These are phyloP conservation scores for Ulota crispa DNA, from an alignment of 225 moss, liverwort and hornwort genomes.

Conservation along the genomic window DNA sequence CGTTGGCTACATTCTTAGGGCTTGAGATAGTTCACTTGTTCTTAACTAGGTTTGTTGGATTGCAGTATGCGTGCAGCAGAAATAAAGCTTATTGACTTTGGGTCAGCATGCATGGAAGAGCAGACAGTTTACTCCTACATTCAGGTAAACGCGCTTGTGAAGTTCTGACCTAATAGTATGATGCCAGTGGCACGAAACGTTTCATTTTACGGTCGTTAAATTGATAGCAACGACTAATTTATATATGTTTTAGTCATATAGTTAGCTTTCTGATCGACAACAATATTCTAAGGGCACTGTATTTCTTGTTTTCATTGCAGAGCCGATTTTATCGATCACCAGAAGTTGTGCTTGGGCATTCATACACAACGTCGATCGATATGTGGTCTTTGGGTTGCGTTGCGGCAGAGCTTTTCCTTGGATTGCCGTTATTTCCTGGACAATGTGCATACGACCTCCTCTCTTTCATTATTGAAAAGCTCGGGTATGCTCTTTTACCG, in stretches of 20 bases:
- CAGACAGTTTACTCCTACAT: conserved; percentile 82
- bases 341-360: conserved; percentile 74
- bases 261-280: not conserved
- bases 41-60: conserved; percentile 6
- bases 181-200: not conserved
- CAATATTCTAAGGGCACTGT: not conserved
- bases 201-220: not conserved
- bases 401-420: conserved; percentile 84
- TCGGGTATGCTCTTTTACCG: conserved; percentile 49
- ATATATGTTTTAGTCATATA: not conserved
- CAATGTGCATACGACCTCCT: conserved; percentile 72
- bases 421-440: conserved; percentile 81
- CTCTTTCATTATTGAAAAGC: conserved; percentile 67
- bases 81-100: conserved; percentile 87
- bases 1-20: not conserved
- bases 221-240: not conserved
- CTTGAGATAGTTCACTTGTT: not conserved
- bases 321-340: conserved; percentile 89
- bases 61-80: conserved; percentile 42
- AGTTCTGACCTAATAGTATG: not conserved
- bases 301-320: conserved; percentile 40
- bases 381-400: conserved; percentile 96
- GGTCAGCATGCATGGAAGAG: conserved; percentile 77
- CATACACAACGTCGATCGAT: conserved; percentile 78
- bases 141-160: conserved; percentile 38